Base-by-base conservation (phyloP, 306 rosid species). In the Vachellia pachyceras region DNA sequence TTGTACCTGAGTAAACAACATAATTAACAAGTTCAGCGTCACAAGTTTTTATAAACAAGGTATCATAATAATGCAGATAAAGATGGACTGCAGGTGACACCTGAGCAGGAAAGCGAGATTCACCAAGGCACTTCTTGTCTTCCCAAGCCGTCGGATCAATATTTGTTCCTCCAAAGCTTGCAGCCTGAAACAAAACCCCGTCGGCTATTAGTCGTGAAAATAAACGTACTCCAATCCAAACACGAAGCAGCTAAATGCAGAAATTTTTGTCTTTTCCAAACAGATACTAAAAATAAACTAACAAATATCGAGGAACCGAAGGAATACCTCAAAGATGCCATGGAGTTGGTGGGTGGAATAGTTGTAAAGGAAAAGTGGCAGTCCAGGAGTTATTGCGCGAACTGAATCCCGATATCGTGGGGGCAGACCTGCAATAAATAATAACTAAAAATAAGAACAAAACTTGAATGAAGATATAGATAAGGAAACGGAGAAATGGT, bases 41-140 rank as follows among this genome's bases (percentile, higher is more conserved):
- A n/a, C 54, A 50, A 70, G 52, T 39, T 54, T 76, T n/a, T 5
- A 52, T 55, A 69, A 45, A 78, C 25, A 10, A 61, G 12, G 40
- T 33, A 77, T 64, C 10, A 61, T 12, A 40, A 37, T 36, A 50
- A 45, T 5, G 44, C 0, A 1, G 58, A 58, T 22, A 39, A 7
- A 79, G 20, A 58, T 44, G 35, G 66, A 47, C 8, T 12, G 74
- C 79, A 47, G 54, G 79, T 17, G 40, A 70, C 77, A 92, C 98
- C 97, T 95, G 99, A 86, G 99, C 98, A 52, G 99, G 99, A 81
- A 95, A 95, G 29, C 99, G 97, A 12, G 98, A 95, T 80, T 95
- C 99, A 13, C 98, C 98, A 0, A 84, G 68, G 73, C 92, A 90
- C 84, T 93, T 95, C 83, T 91, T 95, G 80, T 95, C 98, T 84